Conservation (phyloP, 2,329 filamentous ascomycete species). For the Colletotrichum spinosum region DNA sequence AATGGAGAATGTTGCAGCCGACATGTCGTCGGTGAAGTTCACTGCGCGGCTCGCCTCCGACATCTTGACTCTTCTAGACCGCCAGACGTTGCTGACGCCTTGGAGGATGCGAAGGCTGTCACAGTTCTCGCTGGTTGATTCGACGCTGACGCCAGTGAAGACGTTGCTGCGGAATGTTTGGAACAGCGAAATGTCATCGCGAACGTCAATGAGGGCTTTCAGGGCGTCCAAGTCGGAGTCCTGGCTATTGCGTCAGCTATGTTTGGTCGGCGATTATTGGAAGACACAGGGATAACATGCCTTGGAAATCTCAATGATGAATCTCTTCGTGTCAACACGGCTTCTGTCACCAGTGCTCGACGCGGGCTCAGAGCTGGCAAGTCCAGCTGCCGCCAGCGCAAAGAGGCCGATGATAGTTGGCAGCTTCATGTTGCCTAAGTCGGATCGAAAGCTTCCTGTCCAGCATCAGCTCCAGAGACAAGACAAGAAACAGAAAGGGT, state of each 20-base stretch:
- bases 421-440: conserved; percentile 9
- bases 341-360: neutral
- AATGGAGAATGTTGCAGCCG: conserved; percentile 45
- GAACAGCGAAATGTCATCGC: conserved; percentile 15
- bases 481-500: neutral
- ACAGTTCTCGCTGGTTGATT: conserved; percentile 3
- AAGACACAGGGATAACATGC: neutral
- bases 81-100: conserved; percentile 34
- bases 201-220: neutral
- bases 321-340: conserved; percentile 13
- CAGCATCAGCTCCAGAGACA: neutral
- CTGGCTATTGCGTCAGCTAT: neutral
- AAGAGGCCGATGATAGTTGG: neutral
- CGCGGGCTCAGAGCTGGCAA: conserved; percentile 8
- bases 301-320: conserved; percentile 31
- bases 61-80: conserved; percentile 25
- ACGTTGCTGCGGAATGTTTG: conserved; percentile 29
- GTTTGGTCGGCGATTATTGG: fast-evolving
- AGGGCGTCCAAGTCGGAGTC: conserved; percentile 11
- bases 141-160: conserved; percentile 35
- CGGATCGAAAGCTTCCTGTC: neutral
- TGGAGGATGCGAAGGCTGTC: conserved; percentile 20
- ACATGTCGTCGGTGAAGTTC: neutral
- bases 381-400: neutral
- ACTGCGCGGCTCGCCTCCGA: neutral